Percentiles rank a stretch among this genome's conserved stretches.
These are phyloP conservation scores for Verbascum thapsus DNA, from an alignment of 257 asterid species.

Conservation along the genomic window DNA sequence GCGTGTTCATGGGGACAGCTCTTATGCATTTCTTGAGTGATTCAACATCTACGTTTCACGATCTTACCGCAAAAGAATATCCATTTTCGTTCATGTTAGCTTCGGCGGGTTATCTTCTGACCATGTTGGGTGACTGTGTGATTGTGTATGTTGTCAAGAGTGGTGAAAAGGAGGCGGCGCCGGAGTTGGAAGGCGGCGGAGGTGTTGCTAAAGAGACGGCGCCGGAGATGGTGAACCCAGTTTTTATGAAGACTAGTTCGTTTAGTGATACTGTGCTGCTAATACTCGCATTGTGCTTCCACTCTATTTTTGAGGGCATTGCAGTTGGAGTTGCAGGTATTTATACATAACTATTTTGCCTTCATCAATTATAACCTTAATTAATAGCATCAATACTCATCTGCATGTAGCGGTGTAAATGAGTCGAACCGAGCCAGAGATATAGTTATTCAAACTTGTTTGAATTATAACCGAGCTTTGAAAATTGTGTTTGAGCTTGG, in stretches of 20 bases:
- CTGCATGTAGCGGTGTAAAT: too few species aligned
- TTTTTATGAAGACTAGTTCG: slow-evolving; percentile 46
- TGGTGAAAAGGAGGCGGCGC: slow-evolving; percentile 30
- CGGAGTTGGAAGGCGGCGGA: slow-evolving; percentile 42
- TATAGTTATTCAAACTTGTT: too few species aligned
- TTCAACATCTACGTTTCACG: slow-evolving; percentile 44
- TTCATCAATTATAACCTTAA: too few species aligned
- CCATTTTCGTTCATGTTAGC: slow-evolving; percentile 90
- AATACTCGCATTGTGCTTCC: slow-evolving; percentile 79
- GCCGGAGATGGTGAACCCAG: slow-evolving; percentile 31
- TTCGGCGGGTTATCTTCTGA: slow-evolving; percentile 62
- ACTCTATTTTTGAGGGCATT: slow-evolving; percentile 87
- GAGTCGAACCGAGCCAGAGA: too few species aligned
- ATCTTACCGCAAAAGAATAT: slow-evolving; percentile 51
- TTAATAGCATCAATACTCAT: too few species aligned
- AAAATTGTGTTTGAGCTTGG: too few species aligned
- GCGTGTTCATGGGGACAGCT: slow-evolving; percentile 83
- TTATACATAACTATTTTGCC: not conserved
- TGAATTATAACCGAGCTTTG: too few species aligned
- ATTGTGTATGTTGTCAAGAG: slow-evolving; percentile 38
- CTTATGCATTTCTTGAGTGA: slow-evolving; percentile 89
- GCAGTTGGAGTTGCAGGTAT: slow-evolving; percentile 91
- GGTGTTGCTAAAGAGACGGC: slow-evolving; percentile 20
- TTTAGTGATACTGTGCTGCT: slow-evolving; percentile 70
- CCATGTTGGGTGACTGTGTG: slow-evolving; percentile 73